Evolutionary conservation across 2,329 filamentous ascomycete species (phyloP), one percentile per base, ranked within the genome.

Genomic region (Phyllosticta paracitricarpa): DNA sequence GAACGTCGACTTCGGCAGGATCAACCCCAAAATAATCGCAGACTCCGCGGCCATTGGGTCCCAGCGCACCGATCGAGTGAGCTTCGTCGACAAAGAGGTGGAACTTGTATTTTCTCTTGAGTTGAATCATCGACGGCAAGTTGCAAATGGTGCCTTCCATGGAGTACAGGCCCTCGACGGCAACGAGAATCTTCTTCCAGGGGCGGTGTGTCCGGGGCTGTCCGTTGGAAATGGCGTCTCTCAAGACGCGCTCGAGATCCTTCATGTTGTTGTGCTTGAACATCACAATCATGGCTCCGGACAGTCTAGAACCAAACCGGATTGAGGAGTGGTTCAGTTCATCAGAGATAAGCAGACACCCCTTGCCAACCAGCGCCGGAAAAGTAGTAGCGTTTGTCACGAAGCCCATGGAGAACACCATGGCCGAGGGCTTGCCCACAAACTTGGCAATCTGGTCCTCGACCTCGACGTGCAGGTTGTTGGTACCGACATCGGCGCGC

Each of bases 71-170:
- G 63, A 99, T 84, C 12, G 92, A 97, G 79, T 99, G 94, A 40
- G 94, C 94, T 77, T 99, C 94, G 69, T 99, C 94, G 63, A 99
- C 82, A 71, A 96, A 99, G 2, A 99, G 84, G 71, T 91, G 84
- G 78, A 96, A 99, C 80, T 96, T 97, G 85, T 99, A 99, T 76
- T 89, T 91, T 73, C 87, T 87, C 84, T 96, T 97, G 66, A 99
- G 82, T 57, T 82, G 83, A 62, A 99, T 78, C 57, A 99, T 80
- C 64, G 90, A 90, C 1, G 94, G 94, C n/a, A 99, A 83, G 73
- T 99, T 94, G 76, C 90, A 94, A 89, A 99, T 96, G 66, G 92
- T 97, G 56, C 94, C 94, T 78, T 99, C 94, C 94, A 99, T 99
- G 0, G 93, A 97, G 81, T 99, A 99, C 22, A 99, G 83, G 68